These are phyloP conservation scores for Lyophyllum decastes DNA, from an alignment of 768 basidiomycete genomes.

Conservation along the genomic window DNA sequence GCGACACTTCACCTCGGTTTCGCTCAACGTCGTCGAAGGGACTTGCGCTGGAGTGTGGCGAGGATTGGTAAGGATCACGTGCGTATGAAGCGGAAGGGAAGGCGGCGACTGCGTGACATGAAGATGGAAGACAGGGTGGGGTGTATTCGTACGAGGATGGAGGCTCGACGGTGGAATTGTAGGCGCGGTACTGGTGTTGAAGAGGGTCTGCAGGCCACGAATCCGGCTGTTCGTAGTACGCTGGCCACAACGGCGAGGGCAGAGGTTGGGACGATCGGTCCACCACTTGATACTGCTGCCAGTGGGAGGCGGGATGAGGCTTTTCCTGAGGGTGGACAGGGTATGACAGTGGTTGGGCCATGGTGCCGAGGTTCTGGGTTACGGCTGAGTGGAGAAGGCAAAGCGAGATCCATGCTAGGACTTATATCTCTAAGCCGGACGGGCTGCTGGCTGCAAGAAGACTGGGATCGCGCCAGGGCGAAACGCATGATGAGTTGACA, in stretches of 20 bases:
- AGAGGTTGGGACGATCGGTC: not conserved
- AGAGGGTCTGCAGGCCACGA: not conserved
- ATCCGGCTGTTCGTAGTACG: not conserved
- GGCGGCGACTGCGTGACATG: not conserved
- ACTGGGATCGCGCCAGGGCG: not conserved
- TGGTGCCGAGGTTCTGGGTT: not conserved
- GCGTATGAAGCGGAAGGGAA: not conserved
- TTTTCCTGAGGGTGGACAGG: not conserved
- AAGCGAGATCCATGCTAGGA: slow-evolving; percentile 5
- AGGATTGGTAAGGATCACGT: slow-evolving; percentile 2
- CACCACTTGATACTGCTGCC: not conserved
- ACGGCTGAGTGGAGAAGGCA: not conserved
- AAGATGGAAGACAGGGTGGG: not conserved
- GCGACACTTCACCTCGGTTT: too few species aligned
- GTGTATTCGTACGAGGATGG: not conserved
- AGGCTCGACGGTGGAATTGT: not conserved
- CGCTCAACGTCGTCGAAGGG: slow-evolving; percentile 6
- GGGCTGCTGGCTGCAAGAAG: not conserved
- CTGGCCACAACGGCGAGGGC: not conserved
- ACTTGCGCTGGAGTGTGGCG: slow-evolving; percentile 16
- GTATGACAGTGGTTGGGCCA: not conserved
- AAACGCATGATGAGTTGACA: not conserved
- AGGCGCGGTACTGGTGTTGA: not conserved
- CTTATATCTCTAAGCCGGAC: slow-evolving; percentile 9
- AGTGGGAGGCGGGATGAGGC: not conserved